Evolutionary conservation across 2,329 filamentous ascomycete genomes (phyloP), one percentile per base, ranked within the genome.

Genomic region (Xylaria digitata): DNA sequence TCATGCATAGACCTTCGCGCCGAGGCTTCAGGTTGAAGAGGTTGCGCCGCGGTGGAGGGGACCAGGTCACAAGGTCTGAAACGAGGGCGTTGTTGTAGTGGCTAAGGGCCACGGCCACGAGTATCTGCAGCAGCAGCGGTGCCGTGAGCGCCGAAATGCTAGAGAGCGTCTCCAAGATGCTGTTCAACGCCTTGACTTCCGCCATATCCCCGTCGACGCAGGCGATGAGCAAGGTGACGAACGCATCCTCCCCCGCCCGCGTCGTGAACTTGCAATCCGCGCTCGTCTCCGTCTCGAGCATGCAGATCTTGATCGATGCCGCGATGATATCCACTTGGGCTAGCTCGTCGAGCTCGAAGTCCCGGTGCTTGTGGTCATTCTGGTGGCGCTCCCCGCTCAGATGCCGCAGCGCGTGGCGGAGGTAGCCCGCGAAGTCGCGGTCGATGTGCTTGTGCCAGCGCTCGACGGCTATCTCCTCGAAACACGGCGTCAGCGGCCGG

Each of bases 341-440:
- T 11, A 60, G 30, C 23, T 40, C 62, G 15, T 64, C 46, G 37
- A 64, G 37, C 43, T 42, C 62, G 11, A 26, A 21, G 48, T 61
- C 49, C 5, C 32, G 42, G 17, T 54, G 42, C 50, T 55, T 49
- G 30, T 46, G 42, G 34, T 65, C 49, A n/a, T 65, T 30, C 34
- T 50, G 21, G 52, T 61, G 49, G 11, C 49, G 56, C 19, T 61
- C 50, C 7, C 57, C 56, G 49, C 32, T n/a, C 30, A 48, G 32
- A 37, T 65, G 57, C 23, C 57, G 56, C 4, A 65, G 21, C 9
- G 49, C 63, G 30, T 61, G 63, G 6, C 43, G 57, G n/a, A 65
- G 63, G 19, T 56, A 65, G 42, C 42, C 30, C 11, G 19, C 48
- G 55, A 61, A 61, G 40, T 61, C 50, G 9, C n/a, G 19, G 32